A percentile compares a stretch with the other conserved stretches of the same genome.
Conservation (phyloP, 2,329 filamentous ascomycete species). For the Lachnellula arida region DNA sequence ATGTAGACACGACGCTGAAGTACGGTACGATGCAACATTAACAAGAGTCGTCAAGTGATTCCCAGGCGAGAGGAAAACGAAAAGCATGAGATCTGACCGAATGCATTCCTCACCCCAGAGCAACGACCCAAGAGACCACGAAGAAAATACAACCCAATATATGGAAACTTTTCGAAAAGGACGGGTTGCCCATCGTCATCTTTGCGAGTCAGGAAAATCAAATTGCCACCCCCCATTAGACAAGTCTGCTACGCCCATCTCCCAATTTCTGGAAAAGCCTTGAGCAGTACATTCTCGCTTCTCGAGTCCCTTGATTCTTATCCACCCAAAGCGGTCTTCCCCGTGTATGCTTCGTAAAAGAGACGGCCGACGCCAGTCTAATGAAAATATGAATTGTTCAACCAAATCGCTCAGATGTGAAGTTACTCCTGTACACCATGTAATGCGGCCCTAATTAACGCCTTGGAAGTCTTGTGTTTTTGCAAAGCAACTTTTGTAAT, state of each 20-base stretch:
- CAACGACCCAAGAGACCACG: conserved; percentile 2
- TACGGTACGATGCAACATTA: conserved; percentile 9
- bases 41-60: conserved; percentile 8
- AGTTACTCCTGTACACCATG: conserved; percentile 32
- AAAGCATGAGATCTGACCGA: conserved; percentile 19
- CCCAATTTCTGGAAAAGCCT: conserved; percentile 18
- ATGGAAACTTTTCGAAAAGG: conserved; percentile 16
- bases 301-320: conserved; percentile 9
- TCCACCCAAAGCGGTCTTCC: conserved; percentile 9
- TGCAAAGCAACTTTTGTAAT: conserved; percentile 26
- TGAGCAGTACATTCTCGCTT: conserved; percentile 23
- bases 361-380: conserved; percentile 31
- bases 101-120: conserved; percentile 14
- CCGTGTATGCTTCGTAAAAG: conserved; percentile 22
- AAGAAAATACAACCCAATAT: conserved; percentile 19
- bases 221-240: conserved; percentile 17
- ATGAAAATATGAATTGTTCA: conserved; percentile 27
- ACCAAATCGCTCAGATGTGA: conserved; percentile 34
- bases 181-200: conserved; percentile 11
- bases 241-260: conserved; percentile 11
- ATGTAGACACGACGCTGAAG: conserved; percentile 15
- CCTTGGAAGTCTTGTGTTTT: conserved; percentile 26
- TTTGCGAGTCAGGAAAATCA: conserved; percentile 19
- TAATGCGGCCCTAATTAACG: conserved; percentile 31
- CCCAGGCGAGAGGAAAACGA: conserved; percentile 9